Evolutionary conservation across 148 eudicot genomes (phyloP).

Genomic region (Vaccinium macrocarpon): DNA sequence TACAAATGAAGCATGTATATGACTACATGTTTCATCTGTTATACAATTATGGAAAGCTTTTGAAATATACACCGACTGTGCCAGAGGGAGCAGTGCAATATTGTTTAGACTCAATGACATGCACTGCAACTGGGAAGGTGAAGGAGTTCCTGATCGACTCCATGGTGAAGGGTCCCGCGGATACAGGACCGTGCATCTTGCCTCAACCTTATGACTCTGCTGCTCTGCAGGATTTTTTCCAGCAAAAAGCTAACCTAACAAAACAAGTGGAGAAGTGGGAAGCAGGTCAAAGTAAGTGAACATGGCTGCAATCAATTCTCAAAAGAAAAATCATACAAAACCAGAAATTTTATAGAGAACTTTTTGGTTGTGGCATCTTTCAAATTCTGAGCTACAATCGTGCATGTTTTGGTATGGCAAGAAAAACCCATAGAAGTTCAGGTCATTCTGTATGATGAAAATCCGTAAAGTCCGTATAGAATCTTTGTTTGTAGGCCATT

Average conservation of each 20-base stretch:
- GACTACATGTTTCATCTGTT: constrained; percentile 42
- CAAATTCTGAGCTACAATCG: no score
- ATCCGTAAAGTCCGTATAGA: not conserved
- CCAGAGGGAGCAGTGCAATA: constrained; percentile 28
- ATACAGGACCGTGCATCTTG: constrained; percentile 34
- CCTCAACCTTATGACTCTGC: constrained; percentile 29
- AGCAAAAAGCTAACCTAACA: constrained; percentile 15
- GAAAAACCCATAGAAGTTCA: not conserved
- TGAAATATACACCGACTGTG: constrained; percentile 33
- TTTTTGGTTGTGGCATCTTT: no score
- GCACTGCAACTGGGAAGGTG: constrained; percentile 20
- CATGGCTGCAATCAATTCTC: not conserved
- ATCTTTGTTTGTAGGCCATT: not conserved
- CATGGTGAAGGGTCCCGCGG: constrained; percentile 29
- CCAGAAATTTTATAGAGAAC: not conserved
- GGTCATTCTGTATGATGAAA: not conserved
- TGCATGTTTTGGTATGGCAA: not conserved
- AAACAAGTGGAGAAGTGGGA: constrained; percentile 22
- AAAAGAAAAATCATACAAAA: not conserved
- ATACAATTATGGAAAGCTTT: constrained; percentile 32
- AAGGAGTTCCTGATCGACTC: constrained; percentile 22
- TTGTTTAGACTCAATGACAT: constrained; percentile 37
- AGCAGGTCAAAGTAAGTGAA: not conserved
- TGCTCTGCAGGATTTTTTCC: constrained; percentile 16
- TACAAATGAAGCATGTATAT: constrained; percentile 41